Evolutionary conservation across 371 early-diverging fungal genomes (phyloP).

Genomic region (Capniomyces stellatus): DNA sequence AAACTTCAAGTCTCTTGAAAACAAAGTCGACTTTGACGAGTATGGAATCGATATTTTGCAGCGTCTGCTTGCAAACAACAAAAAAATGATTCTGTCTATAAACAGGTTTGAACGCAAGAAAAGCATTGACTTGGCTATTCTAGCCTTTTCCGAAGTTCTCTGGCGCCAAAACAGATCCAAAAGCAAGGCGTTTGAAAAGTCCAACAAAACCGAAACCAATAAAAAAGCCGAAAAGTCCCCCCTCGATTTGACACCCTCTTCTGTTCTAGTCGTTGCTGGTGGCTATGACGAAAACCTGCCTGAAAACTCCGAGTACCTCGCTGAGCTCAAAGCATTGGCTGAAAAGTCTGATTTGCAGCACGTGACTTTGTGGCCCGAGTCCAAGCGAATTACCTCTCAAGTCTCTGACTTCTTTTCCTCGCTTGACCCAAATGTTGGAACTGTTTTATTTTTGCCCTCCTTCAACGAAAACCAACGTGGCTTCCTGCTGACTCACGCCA

Average conservation of each 20-base stretch:
- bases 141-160: conserved; percentile 39
- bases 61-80: background rate
- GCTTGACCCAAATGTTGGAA: conserved; percentile 15
- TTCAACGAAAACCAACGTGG: conserved; percentile 66
- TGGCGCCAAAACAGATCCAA: background rate
- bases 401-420: conserved; percentile 4
- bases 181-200: background rate
- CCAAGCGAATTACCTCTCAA: background rate
- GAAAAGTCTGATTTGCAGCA: conserved; percentile 18
- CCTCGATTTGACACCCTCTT: conserved; percentile 3
- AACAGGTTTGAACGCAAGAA: conserved; percentile 94
- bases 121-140: conserved; percentile 64
- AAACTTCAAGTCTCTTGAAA: conserved; percentile 45
- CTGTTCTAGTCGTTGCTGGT: conserved; percentile 59
- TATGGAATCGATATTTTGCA: background rate
- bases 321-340: conserved; percentile 45
- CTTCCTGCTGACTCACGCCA: conserved; percentile 41
- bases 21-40: background rate
- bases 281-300: conserved; percentile 70
- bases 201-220: too few relatives aligned
- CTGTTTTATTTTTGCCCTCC: conserved; percentile 74
- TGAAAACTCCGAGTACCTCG: conserved; percentile 73
- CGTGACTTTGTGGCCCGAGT: conserved; percentile 10
- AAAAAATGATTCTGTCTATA: conserved; percentile 25
- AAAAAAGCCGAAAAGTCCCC: conserved; percentile 19